A percentile compares a stretch with the other conserved stretches of the same genome.
These are phyloP conservation scores for Melanomma pulvis-pyrius DNA, from an alignment of 495 filamentous ascomycete species.

Conservation along the genomic window DNA sequence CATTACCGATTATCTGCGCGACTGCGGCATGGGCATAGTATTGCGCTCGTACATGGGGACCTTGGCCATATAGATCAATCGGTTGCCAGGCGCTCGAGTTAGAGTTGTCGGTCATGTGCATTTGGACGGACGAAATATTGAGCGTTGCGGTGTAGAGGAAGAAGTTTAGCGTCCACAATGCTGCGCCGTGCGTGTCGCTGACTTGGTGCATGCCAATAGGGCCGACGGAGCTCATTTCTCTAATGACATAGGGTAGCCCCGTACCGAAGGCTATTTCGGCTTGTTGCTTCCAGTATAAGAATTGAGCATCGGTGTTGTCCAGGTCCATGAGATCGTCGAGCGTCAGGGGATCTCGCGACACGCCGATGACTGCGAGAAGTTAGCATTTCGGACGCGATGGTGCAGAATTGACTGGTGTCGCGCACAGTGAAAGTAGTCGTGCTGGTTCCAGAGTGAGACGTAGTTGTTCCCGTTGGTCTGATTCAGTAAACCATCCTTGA, in stretches of 20 bases:
- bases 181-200: slow-evolving; percentile 35
- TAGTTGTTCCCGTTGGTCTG: slow-evolving; percentile 34
- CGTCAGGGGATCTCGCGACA: slow-evolving; percentile 35
- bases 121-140: slow-evolving; percentile 43
- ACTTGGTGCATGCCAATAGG: slow-evolving; percentile 41
- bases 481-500: slow-evolving; percentile 35
- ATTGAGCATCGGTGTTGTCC: slow-evolving; percentile 43
- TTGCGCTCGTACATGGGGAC: slow-evolving; percentile 42
- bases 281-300: slow-evolving; percentile 42
- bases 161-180: slow-evolving; percentile 39
- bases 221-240: slow-evolving; percentile 45
- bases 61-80: slow-evolving; percentile 31
- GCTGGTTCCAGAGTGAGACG: slow-evolving; percentile 46
- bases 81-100: slow-evolving; percentile 46
- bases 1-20: slow-evolving; percentile 43
- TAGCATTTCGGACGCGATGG: neutral
- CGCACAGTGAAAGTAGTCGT: slow-evolving; percentile 49
- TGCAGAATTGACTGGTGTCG: neutral
- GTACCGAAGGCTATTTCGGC: slow-evolving; percentile 39
- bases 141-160: slow-evolving; percentile 40
- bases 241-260: slow-evolving; percentile 42
- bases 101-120: slow-evolving; percentile 50
- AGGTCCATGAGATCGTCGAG: slow-evolving; percentile 42
- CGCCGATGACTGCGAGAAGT: slow-evolving; percentile 38
- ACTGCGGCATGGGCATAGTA: slow-evolving; percentile 49